Base-by-base conservation (phyloP, 371 early-diverging fungal species). In the Encephalitozoon hellem region DNA sequence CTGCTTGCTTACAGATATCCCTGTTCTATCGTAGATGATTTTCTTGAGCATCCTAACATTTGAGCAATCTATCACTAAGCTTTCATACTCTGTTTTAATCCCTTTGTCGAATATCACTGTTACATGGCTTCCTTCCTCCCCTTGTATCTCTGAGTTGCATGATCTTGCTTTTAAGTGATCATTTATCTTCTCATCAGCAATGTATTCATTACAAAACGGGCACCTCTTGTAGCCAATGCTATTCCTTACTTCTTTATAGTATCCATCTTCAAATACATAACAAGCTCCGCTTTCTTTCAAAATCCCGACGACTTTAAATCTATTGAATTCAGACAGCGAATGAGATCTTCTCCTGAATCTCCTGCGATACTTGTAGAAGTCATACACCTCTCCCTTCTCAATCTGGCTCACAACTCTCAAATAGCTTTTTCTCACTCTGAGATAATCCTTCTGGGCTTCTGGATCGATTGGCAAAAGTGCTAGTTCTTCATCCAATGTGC, bases 1-100 rank as follows among this genome's bases (percentile, higher is more conserved):
- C 41, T 65, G 73, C 28, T 72, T 72, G 52, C 73, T 72, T n/a
- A 72, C 66, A 32, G 53, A 52, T 30, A 72, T 25, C 12, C 73
- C 73, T 26, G 52, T 65, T 38, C 39, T 63, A 21, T 72, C 73
- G 49, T 72, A 72, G 15, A 72, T 34, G 11, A 51, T 18, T 51
- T 49, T 72, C 21, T 72, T 72, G 4, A 55, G 12, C 34, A 64
- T 65, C 32, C 52, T 72, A 45, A 72, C 73, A 25, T 18, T 47
- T 12, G 18, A 30, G n/a, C 30, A 47, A 21, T 72, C 51, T 2
- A 65, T 0, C 15, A 34, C 66, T 12, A 65, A 8, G 4, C 11
- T n/a, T 32, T 64, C 38, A 38, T 65, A 64, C 8, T 55, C 65
- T 0, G 38, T 54, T 47, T 12, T 72, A 4, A 65, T 23, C 9